phyloP scores from a whole-genome alignment of 73 alveolate species.

The Tetrahymena borealis region DNA sequence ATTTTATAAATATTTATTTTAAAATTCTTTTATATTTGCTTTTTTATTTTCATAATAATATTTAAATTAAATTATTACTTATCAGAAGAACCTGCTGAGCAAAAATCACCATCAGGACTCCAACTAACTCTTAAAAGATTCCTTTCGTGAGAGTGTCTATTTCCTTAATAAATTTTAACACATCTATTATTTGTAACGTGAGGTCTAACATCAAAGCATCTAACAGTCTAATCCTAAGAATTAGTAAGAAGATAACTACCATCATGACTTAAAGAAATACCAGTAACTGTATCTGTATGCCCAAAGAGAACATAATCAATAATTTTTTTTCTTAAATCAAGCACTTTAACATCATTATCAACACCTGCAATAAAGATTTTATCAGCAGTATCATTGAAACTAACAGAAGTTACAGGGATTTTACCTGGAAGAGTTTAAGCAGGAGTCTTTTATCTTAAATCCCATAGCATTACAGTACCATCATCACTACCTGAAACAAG shows the following conservation, averaged over 20 bases:
- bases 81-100: constrained; percentile 90
- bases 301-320: constrained; percentile 74
- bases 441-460: constrained; percentile 45
- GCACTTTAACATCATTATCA: constrained; percentile 77
- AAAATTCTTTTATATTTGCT: too few species aligned
- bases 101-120: constrained; percentile 62
- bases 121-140: constrained; percentile 81
- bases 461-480: constrained; percentile 58
- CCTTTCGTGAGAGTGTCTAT: constrained; percentile 72
- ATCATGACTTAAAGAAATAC: constrained; percentile 74
- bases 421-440: constrained; percentile 43
- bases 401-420: constrained; percentile 54
- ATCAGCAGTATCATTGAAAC: constrained; percentile 62
- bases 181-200: constrained; percentile 36
- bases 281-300: constrained; percentile 91
- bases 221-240: constrained; percentile 79
- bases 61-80: background rate
- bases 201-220: constrained; percentile 53
- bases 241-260: constrained; percentile 73
- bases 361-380: constrained; percentile 77
- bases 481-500: constrained; percentile 71
- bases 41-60: too few species aligned
- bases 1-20: too few species aligned
- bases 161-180: constrained; percentile 68
- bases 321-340: constrained; percentile 74